phyloP scores from a whole-genome alignment of 441 rosid species.

The Gossypium lobatum region DNA sequence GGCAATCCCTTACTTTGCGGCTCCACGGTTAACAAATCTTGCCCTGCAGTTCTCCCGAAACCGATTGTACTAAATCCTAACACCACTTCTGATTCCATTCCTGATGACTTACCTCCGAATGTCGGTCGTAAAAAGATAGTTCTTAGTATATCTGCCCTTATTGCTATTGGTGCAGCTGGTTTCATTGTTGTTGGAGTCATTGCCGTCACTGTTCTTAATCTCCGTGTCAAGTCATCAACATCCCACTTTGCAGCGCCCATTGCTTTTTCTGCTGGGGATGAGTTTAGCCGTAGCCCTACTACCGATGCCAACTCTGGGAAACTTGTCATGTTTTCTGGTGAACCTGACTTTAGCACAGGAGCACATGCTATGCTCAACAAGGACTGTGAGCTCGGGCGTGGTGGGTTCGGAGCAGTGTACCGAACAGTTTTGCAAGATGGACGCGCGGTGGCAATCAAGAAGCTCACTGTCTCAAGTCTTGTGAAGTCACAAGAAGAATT shows the following conservation, averaged over 20 bases:
- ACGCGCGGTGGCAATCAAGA: conserved; percentile 57
- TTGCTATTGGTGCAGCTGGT: conserved; percentile 75
- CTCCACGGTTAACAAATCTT: conserved; percentile 52
- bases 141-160: conserved; percentile 66
- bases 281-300: conserved; percentile 52
- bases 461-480: conserved; percentile 65
- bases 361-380: conserved; percentile 70
- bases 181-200: conserved; percentile 63
- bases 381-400: conserved; percentile 71
- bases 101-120: conserved; percentile 30
- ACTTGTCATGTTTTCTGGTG: conserved; percentile 76
- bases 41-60: conserved; percentile 61
- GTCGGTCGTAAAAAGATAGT: conserved; percentile 49
- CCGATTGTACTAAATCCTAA: conserved; percentile 72
- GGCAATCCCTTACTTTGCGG: conserved; percentile 66
- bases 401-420: conserved; percentile 72
- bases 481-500: conserved; percentile 71
- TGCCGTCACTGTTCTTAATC: conserved; percentile 70
- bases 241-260: conserved; percentile 57
- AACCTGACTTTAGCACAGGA: conserved; percentile 67
- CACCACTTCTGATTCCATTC: conserved; percentile 39
- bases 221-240: conserved; percentile 46
- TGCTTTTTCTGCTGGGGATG: conserved; percentile 53
- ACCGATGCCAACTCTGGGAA: conserved; percentile 76
- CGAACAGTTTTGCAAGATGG: conserved; percentile 57